A percentile compares a stretch with the other conserved stretches of the same genome.
These are phyloP conservation scores for Barnettozyma salicaria DNA, from an alignment of 805 yeast species.

Conservation along the genomic window DNA sequence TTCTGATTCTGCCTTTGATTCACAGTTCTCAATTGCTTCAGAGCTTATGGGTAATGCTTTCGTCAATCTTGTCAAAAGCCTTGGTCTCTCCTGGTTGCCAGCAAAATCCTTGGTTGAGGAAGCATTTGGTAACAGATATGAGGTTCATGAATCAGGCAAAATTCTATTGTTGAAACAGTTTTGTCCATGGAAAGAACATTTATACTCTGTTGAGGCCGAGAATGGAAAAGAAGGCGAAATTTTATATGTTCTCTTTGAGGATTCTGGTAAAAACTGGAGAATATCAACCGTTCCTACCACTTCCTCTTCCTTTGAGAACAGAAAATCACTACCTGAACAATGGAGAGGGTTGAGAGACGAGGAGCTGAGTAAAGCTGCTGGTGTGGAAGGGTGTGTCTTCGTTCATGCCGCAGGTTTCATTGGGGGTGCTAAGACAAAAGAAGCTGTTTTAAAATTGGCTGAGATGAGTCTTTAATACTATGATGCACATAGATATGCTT, in stretches of 20 bases:
- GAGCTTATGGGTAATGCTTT: constrained; percentile 81
- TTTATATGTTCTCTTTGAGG: constrained; percentile 75
- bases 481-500: too few relatives aligned
- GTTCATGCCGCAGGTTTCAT: constrained; percentile 97
- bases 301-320: constrained; percentile 71
- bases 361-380: constrained; percentile 61
- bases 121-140: constrained; percentile 56
- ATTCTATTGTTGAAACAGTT: constrained; percentile 68
- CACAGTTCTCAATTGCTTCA: constrained; percentile 62
- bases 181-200: constrained; percentile 95
- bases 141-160: constrained; percentile 63
- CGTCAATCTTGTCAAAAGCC: constrained; percentile 54
- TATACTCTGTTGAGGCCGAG: constrained; percentile 64
- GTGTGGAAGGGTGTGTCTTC: constrained; percentile 84
- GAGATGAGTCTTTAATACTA: constrained; percentile 34
- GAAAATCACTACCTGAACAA: constrained; percentile 81
- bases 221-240: constrained; percentile 48
- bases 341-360: constrained; percentile 97
- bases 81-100: constrained; percentile 87
- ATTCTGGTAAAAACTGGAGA: constrained; percentile 71
- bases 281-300: constrained; percentile 87
- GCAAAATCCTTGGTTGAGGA: constrained; percentile 70
- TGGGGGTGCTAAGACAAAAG: constrained; percentile 84
- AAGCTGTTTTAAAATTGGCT: constrained; percentile 75
- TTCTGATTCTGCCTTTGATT: constrained; percentile 60